A percentile compares a stretch with the other conserved stretches of the same genome.
phyloP scores from a whole-genome alignment of 1,284 basidiomycete genomes.

The Cutaneotrichosporon dermatis region DNA sequence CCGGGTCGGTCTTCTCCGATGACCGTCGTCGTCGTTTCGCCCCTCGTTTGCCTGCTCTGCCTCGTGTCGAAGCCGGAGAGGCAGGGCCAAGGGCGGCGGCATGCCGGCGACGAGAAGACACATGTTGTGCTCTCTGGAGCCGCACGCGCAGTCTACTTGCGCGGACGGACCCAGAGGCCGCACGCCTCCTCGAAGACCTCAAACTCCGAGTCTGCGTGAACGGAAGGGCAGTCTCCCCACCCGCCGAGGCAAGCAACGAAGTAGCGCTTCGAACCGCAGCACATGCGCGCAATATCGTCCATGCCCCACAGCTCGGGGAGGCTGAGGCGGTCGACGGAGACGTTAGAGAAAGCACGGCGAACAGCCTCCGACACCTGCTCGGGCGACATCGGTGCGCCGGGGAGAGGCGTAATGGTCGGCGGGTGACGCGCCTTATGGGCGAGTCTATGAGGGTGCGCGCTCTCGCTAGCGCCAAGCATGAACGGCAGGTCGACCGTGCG shows the following conservation, averaged over 20 bases:
- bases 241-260: slow-evolving; percentile 44
- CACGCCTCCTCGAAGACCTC: slow-evolving; percentile 4
- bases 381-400: slow-evolving; percentile 47
- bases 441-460: slow-evolving; percentile 47
- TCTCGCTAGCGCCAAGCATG: slow-evolving; percentile 38
- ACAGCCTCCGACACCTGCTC: slow-evolving; percentile 57
- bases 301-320: slow-evolving; percentile 70
- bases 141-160: neutral
- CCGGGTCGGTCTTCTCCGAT: too few species aligned
- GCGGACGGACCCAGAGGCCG: slow-evolving; percentile 2
- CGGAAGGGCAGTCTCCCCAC: slow-evolving; percentile 36
- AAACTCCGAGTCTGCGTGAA: neutral
- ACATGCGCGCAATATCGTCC: slow-evolving; percentile 56
- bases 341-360: slow-evolving; percentile 55
- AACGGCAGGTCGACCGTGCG: slow-evolving; percentile 46
- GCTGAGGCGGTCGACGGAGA: slow-evolving; percentile 52
- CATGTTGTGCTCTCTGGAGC: too few species aligned
- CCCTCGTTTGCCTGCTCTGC: too few species aligned
- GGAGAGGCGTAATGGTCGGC: slow-evolving; percentile 22
- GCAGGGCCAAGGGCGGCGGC: too few species aligned
- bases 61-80: too few species aligned
- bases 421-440: slow-evolving; percentile 55
- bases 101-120: too few species aligned
- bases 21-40: too few species aligned
- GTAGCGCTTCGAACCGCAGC: slow-evolving; percentile 56